Base-by-base conservation (phyloP, 129 eudicot genomes). In the Pittosporum tobira region DNA sequence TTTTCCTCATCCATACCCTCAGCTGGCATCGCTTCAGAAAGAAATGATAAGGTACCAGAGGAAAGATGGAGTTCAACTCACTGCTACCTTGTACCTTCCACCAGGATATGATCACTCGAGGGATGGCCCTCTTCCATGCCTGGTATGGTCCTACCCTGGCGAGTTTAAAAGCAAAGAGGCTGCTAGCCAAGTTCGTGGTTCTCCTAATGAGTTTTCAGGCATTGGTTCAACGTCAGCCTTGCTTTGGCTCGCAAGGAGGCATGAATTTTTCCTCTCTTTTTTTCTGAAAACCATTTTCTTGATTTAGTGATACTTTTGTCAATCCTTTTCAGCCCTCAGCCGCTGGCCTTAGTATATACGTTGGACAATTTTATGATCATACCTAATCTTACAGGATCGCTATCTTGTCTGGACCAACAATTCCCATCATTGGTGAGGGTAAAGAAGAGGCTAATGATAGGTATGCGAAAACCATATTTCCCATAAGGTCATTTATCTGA, bases 391-490 rank as follows among this genome's bases (percentile, higher is more conserved):
- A 71, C 77, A 90, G 98, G 71, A 86, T 65, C 70, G 98, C 98
- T 37, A 67, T 90, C 49, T 78, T 90, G 66, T 90, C 98, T 0
- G 98, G 98, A 59, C 98, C 98, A 62, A 85, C 98, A 59, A 90
- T 90, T 69, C 95, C 98, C 20, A 90, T 90, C 68, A 90, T 90
- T 72, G 98, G 98, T n/a, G 98, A 90, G 80, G 98, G 98, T 20
- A 69, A 83, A 61, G 98, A 83, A 75, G 95, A 90, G 73, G 95
- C 98, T 68, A 90, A 90, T 67, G 98, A 90, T 59, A 85, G 85
- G 95, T 85, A 77, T 16, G 22, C 61, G 20, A 38, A 37, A 21
- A 45, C 42, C 7, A 14, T 48, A 13, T 54, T n/a, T n/a, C n/a
- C n/a, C n/a, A n/a, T n/a, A n/a, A 31, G 7, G 11, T 28, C 27